Base-by-base conservation (phyloP, 2,329 filamentous ascomycete genomes). In the Cylindrodendrum hubeiense region DNA sequence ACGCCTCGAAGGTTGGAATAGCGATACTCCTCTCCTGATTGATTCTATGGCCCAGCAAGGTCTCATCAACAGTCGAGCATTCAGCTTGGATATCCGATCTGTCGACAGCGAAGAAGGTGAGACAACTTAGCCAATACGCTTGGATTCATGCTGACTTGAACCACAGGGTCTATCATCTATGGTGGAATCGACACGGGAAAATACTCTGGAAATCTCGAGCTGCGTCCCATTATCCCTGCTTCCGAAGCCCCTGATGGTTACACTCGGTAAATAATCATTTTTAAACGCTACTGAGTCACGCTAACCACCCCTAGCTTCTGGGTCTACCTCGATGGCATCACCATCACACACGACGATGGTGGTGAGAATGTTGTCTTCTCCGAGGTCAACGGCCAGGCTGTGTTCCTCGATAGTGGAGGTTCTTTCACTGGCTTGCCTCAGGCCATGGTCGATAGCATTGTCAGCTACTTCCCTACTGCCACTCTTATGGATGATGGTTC, bases 311-410 rank as follows among this genome's bases (percentile, higher is more conserved):
- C 30, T 33, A 33, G 30, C 12, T 33, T 7, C 12, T 33, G 30
- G 30, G 85, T 85, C 21, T 81, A 89, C 34, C 83, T 91, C 33
- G 89, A 91, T 76, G 88, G 86, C 7, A 90, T 90, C 60, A 89
- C 86, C 61, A 90, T 86, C 41, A 33, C 6, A 12, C 30, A 33
- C 6, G 30, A 6, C 30, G 30, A 33, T 33, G 30, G 30, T 33
- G 6, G 6, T 12, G 12, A 12, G 30, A 12, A 33, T 33, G 6
- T 7, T 7, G 12, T 33, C 12, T 33, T 33, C 30, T n/a, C n/a
- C n/a, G 30, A 33, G 12, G 30, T 6, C 30, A 33, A 6, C 30
- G n/a, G n/a, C n/a, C 30, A 33, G 30, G 30, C 12, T 12, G 30
- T 33, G 6, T 12, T 33, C 12, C 30, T 33, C 6, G 30, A 33